Evolutionary conservation across 2,329 filamentous ascomycete species (phyloP).

Genomic region (Mycosphaerella sp.): DNA sequence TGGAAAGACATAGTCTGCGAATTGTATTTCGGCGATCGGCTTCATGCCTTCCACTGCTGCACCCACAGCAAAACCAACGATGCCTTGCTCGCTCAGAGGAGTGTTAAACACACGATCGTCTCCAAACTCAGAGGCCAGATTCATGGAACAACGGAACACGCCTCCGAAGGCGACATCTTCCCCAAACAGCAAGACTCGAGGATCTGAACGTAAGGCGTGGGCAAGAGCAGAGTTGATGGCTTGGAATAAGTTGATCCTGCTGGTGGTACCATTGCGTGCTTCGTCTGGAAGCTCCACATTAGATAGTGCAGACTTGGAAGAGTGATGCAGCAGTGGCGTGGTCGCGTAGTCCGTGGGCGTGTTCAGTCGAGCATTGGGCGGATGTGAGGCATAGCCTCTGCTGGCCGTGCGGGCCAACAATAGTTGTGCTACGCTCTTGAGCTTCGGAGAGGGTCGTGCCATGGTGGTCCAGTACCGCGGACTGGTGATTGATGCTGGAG

Average conservation of each 20-base stretch:
- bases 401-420: not conserved
- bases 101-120: slow-evolving; percentile 92
- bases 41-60: slow-evolving; percentile 86
- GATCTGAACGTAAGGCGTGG: slow-evolving; percentile 74
- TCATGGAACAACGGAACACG: slow-evolving; percentile 82
- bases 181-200: slow-evolving; percentile 84
- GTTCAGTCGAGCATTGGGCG: slow-evolving; percentile 62
- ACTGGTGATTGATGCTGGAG: too few relatives aligned
- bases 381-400: slow-evolving; percentile 44
- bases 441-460: not conserved
- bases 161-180: slow-evolving; percentile 97
- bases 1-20: slow-evolving; percentile 89
- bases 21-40: slow-evolving; percentile 90
- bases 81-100: slow-evolving; percentile 86
- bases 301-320: slow-evolving; percentile 62
- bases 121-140: slow-evolving; percentile 80
- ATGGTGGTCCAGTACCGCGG: not conserved
- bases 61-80: slow-evolving; percentile 89
- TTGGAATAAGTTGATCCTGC: slow-evolving; percentile 89
- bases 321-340: slow-evolving; percentile 75
- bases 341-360: slow-evolving; percentile 79
- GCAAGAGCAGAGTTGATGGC: slow-evolving; percentile 86
- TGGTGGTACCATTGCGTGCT: slow-evolving; percentile 50
- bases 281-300: slow-evolving; percentile 61
- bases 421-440: not conserved